A percentile compares a stretch with the other conserved stretches of the same genome.
These are phyloP conservation scores for Albugo laibachii DNA, from an alignment of 352 stramenopile species.

Conservation along the genomic window DNA sequence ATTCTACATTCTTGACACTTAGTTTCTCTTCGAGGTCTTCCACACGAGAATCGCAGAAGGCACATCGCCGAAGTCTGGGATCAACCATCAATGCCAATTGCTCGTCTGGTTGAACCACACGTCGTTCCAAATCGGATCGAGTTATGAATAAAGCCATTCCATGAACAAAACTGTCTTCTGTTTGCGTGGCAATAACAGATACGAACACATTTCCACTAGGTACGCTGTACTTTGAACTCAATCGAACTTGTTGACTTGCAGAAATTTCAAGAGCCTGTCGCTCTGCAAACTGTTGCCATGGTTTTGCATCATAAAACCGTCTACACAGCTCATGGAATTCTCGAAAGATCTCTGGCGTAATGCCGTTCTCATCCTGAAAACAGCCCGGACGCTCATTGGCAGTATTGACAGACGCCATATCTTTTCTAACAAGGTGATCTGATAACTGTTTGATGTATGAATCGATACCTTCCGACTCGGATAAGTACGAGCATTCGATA, in stretches of 20 bases:
- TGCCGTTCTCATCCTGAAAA: conserved; percentile 19
- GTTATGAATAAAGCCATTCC: conserved; percentile 68
- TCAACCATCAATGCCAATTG: conserved; percentile 55
- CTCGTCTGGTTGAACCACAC: conserved; percentile 41
- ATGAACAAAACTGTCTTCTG: conserved; percentile 31
- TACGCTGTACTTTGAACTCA: conserved; percentile 39
- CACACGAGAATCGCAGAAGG: conserved; percentile 59
- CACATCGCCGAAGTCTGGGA: conserved; percentile 41
- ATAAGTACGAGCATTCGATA: conserved; percentile 73
- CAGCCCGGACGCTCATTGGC: conserved; percentile 51
- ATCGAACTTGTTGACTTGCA: conserved; percentile 32
- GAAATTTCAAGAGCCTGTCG: conserved; percentile 68
- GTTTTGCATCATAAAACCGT: conserved; percentile 37
- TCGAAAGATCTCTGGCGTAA: conserved; percentile 32
- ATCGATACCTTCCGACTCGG: conserved; percentile 71
- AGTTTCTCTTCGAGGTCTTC: background rate
- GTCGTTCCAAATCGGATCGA: conserved; percentile 44
- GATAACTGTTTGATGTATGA: conserved; percentile 67
- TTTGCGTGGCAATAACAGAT: conserved; percentile 44
- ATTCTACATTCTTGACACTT: conserved; percentile 15
- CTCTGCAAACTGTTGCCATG: conserved; percentile 43
- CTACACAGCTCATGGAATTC: conserved; percentile 45
- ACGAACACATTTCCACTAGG: conserved; percentile 40
- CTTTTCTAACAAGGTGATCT: conserved; percentile 61
- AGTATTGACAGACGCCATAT: conserved; percentile 51